A percentile compares a stretch with the other conserved stretches of the same genome.
Evolutionary conservation across 495 filamentous ascomycete genomes (phyloP).

Genomic region (Penicillium cinerascens): DNA sequence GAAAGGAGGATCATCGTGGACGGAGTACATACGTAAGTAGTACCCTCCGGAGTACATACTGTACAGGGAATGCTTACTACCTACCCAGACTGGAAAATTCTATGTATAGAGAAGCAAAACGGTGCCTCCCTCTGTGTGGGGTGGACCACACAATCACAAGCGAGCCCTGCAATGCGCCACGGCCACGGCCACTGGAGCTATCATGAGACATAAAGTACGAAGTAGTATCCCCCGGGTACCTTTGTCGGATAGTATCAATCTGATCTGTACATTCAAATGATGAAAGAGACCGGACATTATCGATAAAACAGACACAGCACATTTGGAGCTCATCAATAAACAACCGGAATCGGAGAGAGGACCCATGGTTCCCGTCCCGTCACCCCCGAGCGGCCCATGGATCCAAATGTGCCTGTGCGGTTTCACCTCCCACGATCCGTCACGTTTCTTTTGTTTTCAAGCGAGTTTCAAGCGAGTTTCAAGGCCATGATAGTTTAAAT

Average conservation of each 20-base stretch:
- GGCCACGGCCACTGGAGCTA: background rate
- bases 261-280: background rate
- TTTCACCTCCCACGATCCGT: background rate
- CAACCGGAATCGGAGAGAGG: slow-evolving; percentile 11
- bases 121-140: slow-evolving; percentile 8
- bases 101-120: slow-evolving; percentile 6
- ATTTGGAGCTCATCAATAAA: slow-evolving; percentile 14
- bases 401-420: background rate
- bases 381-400: slow-evolving; percentile 8
- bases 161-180: background rate
- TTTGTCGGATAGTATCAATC: background rate
- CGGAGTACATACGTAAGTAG: background rate
- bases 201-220: background rate
- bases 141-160: slow-evolving; percentile 12
- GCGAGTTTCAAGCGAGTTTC: background rate
- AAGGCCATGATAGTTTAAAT: too few relatives aligned
- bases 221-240: background rate
- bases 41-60: too few relatives aligned
- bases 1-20: background rate
- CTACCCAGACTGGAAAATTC: background rate
- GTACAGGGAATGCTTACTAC: too few relatives aligned
- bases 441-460: background rate
- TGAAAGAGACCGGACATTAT: background rate
- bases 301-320: background rate
- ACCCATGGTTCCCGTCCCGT: slow-evolving; percentile 15